Percentiles rank a stretch among this genome's conserved stretches.
Conservation (phyloP, 768 basidiomycete genomes). For the Mycena pura region DNA sequence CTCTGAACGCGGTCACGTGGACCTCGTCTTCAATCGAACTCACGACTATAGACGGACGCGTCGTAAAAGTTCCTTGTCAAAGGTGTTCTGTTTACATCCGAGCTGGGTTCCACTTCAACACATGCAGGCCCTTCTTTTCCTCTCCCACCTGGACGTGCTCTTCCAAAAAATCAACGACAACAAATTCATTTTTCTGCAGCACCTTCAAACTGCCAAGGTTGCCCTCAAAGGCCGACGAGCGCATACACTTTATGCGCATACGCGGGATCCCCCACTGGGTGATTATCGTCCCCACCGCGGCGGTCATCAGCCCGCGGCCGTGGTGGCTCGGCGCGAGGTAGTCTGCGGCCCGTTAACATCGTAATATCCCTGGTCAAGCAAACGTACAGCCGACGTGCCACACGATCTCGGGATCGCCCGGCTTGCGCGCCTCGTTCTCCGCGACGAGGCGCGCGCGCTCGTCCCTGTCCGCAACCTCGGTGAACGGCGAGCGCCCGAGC, state of each 20-base stretch:
- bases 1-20: too few relatives aligned
- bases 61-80: too few relatives aligned
- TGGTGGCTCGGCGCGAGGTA: slow-evolving; percentile 59
- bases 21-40: too few relatives aligned
- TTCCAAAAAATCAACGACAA: neutral
- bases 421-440: slow-evolving; percentile 44
- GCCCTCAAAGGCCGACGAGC: slow-evolving; percentile 34
- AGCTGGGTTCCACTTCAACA: slow-evolving; percentile 24
- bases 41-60: too few relatives aligned
- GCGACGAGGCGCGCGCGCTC: slow-evolving; percentile 39
- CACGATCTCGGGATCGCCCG: slow-evolving; percentile 55
- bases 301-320: slow-evolving; percentile 61
- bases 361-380: neutral
- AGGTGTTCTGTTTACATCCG: too few relatives aligned
- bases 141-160: slow-evolving; percentile 7
- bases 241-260: slow-evolving; percentile 49
- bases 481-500: slow-evolving; percentile 35
- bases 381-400: slow-evolving; percentile 60
- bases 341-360: slow-evolving; percentile 41
- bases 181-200: slow-evolving; percentile 21
- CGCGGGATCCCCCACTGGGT: slow-evolving; percentile 53
- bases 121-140: neutral
- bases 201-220: slow-evolving; percentile 23
- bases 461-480: slow-evolving; percentile 37
- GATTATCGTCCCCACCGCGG: slow-evolving; percentile 49